Base-by-base conservation (phyloP, 345 rosid species). In the Crucihimalaya himalaica region DNA sequence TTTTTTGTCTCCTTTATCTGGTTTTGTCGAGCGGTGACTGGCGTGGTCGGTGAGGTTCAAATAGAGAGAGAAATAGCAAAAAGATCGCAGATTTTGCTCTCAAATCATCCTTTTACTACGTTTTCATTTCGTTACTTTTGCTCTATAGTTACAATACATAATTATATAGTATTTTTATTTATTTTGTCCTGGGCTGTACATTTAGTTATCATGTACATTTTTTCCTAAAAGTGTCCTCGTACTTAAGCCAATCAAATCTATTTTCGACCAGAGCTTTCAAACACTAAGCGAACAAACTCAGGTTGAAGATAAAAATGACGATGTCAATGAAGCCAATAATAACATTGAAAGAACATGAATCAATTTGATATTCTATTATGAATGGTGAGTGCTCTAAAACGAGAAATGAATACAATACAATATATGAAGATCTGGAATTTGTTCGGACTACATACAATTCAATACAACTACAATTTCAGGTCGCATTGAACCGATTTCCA, bases 31-130 rank as follows among this genome's bases (percentile, higher is more conserved):
- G 61, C 72, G 61, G 42, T 52, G 37, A 19, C 2, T 3, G 42
- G 27, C 54, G 12, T 47, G 72, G 16, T 27, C 72, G 40, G 67
- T 47, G 61, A 12, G 14, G 37, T 27, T 61, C 63, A 72, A 23
- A 42, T 2, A 8, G 76, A 14, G 69, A 8, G 76, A 18, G 69
- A 63, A 53, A 16, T 21, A 11, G 25, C 5, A n/a, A 57, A 45
- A 66, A 37, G 61, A 66, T 74, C 35, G 59, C 60, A 58, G 67
- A 47, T 50, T 66, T 66, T 34, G 57, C 56, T 57, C 39, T 12
- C 67, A 37, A n/a, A n/a, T 37, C 67, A 48, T 74, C 45, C 4
- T 66, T 34, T 60, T 18, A 47, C 29, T 31, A 57, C 8, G 57
- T 71, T 71, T 71, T 55, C 28, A 9, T 35, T 35, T 35, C 13